Conservation (phyloP, 257 asterid genomes). For the Nicotiana otophora region DNA sequence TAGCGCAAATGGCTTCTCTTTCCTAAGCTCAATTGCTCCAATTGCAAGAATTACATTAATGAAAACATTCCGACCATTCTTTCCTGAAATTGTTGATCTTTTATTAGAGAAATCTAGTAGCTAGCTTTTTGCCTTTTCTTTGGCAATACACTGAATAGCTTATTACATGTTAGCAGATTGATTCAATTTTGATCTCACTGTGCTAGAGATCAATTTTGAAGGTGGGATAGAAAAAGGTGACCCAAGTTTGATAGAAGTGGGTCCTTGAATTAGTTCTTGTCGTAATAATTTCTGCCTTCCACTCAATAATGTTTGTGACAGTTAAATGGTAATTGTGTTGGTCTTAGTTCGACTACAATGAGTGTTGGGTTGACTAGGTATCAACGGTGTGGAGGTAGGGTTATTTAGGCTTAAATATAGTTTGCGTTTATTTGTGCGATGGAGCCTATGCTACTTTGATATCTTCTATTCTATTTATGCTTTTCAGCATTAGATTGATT, state of each 20-base stretch:
- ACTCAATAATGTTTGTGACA: neutral
- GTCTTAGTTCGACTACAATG: neutral
- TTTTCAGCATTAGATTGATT: neutral
- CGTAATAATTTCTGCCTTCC: neutral
- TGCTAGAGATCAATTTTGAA: neutral
- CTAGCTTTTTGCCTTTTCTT: neutral
- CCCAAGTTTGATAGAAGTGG: neutral
- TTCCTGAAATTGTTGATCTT: neutral
- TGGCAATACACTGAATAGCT: neutral
- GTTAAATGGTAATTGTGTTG: neutral
- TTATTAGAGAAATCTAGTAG: neutral
- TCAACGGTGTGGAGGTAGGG: neutral
- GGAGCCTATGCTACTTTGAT: neutral
- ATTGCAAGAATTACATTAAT: neutral
- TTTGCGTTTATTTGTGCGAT: neutral
- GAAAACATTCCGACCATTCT: neutral
- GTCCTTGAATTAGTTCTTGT: neutral
- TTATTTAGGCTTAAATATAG: neutral
- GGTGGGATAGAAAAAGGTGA: neutral
- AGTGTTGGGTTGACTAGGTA: neutral
- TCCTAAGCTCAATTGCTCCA: neutral
- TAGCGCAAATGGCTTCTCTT: neutral
- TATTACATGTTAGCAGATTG: neutral
- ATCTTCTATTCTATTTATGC: neutral
- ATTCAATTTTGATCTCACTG: neutral